Percentiles rank a stretch among this genome's conserved stretches.
Conservation (phyloP, 176 grass and related monocot genomes). For the Panicum miliaceum region DNA sequence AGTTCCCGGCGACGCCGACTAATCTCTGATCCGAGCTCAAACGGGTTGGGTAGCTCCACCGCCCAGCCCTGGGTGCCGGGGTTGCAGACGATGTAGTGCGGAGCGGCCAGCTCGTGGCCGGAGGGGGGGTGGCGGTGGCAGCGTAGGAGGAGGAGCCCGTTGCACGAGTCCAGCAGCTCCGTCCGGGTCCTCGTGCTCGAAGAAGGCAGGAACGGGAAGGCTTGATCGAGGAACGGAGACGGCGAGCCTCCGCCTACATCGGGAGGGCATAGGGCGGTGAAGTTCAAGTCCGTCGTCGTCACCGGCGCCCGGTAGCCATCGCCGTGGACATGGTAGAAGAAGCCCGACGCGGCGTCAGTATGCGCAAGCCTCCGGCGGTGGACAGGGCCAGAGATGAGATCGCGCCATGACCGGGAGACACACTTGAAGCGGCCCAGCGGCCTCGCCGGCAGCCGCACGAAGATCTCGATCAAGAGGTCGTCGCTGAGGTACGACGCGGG, state of each 20-base stretch:
- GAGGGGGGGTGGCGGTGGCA: not conserved
- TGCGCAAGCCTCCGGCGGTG: not conserved
- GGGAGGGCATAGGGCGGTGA: not conserved
- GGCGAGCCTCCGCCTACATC: not conserved
- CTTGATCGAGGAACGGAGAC: not conserved
- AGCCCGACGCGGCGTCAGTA: not conserved
- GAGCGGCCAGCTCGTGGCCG: not conserved
- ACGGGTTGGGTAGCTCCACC: not conserved
- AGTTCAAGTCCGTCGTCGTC: not conserved
- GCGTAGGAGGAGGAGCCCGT: not conserved
- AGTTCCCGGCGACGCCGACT: no score
- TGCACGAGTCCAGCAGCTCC: slow-evolving; percentile 1
- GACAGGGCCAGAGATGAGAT: not conserved
- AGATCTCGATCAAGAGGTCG: not conserved
- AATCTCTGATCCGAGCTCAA: no score
- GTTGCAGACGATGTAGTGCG: not conserved
- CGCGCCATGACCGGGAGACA: not conserved
- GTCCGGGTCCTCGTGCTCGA: not conserved
- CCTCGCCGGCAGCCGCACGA: not conserved
- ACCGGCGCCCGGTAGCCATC: not conserved
- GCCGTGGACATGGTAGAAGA: not conserved
- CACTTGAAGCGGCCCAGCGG: not conserved
- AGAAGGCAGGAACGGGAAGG: not conserved
- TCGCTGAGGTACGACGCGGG: not conserved
- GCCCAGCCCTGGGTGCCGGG: not conserved